A percentile compares a stretch with the other conserved stretches of the same genome.
Evolutionary conservation across 139 green algal genomes (phyloP).

Genomic region (Chlamydomonas schloesseri): DNA sequence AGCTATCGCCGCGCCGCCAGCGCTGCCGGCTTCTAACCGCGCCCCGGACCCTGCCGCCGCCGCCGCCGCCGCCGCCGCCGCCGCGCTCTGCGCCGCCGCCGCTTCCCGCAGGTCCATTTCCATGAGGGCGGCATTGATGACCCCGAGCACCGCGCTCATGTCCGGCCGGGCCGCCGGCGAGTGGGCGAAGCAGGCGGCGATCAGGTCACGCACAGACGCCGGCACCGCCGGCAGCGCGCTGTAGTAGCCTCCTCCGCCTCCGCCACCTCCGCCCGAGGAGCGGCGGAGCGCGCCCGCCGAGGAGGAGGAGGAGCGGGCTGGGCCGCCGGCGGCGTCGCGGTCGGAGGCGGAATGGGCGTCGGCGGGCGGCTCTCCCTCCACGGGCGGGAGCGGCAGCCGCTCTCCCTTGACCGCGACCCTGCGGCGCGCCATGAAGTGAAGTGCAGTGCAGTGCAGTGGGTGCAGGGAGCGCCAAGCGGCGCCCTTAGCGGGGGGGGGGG

Average conservation of each 20-base stretch:
- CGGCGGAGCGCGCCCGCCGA: neutral
- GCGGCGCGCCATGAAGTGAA: neutral
- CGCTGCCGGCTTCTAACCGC: neutral
- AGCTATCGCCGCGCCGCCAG: too few species aligned
- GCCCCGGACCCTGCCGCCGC: neutral
- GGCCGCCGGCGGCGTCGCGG: neutral
- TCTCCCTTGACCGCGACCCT: conserved; percentile 22
- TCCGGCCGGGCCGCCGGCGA: conserved; percentile 57
- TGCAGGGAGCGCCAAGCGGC: too few species aligned
- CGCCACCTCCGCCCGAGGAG: neutral
- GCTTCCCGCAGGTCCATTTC: neutral
- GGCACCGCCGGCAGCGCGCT: conserved; percentile 55
- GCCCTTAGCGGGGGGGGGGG: too few species aligned
- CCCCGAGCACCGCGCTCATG: conserved; percentile 56
- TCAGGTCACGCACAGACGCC: conserved; percentile 53
- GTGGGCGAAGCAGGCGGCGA: conserved; percentile 72
- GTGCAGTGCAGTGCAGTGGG: neutral
- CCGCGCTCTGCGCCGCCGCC: neutral
- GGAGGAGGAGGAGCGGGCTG: too few species aligned
- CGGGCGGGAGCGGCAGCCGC: conserved; percentile 36
- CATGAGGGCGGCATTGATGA: conserved; percentile 35
- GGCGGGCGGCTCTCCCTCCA: too few species aligned
- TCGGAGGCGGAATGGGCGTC: neutral
- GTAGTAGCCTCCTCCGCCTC: conserved; percentile 51
- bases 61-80: neutral